These are phyloP conservation scores for Naganishia vishniacii DNA, from an alignment of 768 basidiomycete species.

Conservation along the genomic window DNA sequence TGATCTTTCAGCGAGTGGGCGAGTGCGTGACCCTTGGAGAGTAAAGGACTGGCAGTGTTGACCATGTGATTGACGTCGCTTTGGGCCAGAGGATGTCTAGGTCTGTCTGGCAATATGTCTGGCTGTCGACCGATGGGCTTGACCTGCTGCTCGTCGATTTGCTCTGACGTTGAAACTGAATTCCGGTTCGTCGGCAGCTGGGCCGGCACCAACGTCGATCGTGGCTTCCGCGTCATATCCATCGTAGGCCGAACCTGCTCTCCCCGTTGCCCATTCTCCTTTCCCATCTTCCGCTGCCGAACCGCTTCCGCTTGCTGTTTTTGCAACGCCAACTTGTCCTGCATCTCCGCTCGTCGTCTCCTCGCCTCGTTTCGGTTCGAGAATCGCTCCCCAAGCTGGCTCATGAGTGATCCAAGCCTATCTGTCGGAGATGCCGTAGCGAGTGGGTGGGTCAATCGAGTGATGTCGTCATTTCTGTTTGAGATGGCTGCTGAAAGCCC, in stretches of 20 bases:
- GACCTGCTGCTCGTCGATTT: too few species aligned
- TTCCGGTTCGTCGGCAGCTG: too few species aligned
- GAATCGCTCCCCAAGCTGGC: slow-evolving; percentile 8
- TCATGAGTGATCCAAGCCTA: slow-evolving; percentile 3
- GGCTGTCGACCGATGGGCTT: too few species aligned
- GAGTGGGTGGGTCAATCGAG: too few species aligned
- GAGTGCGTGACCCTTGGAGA: neutral
- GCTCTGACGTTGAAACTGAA: too few species aligned
- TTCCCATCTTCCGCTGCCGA: neutral
- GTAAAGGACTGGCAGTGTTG: neutral
- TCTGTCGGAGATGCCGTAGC: neutral
- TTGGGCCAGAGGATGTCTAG: neutral
- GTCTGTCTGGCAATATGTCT: neutral
- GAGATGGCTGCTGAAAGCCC: too few species aligned
- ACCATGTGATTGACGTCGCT: neutral
- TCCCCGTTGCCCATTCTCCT: neutral
- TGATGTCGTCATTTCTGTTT: too few species aligned
- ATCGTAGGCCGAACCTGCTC: too few species aligned
- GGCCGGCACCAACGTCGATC: too few species aligned
- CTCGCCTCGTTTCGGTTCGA: slow-evolving; percentile 9
- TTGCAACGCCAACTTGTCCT: neutral
- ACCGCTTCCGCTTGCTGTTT: neutral
- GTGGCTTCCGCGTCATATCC: too few species aligned
- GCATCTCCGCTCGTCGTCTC: neutral
- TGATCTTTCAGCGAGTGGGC: neutral